Conservation (phyloP, 352 stramenopile genomes). For the Pythium vanterpoolii region DNA sequence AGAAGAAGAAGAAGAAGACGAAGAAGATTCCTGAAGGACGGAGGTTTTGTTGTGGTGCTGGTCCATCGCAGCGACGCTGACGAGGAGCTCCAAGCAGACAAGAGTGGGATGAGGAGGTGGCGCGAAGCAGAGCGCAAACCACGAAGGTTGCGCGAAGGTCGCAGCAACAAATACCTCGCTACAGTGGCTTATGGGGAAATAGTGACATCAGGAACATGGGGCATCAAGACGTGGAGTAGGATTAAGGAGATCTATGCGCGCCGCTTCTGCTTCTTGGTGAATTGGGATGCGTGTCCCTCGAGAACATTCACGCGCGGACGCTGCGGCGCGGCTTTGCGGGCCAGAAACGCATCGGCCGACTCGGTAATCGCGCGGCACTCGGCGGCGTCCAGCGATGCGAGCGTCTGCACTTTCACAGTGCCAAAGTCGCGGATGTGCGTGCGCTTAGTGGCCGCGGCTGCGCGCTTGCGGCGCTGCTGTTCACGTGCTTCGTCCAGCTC, state of each 20-base stretch:
- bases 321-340: slow-evolving; percentile 44
- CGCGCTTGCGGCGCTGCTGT: slow-evolving; percentile 21
- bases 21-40: neutral
- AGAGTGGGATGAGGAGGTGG: slow-evolving; percentile 16
- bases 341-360: slow-evolving; percentile 50
- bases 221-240: neutral
- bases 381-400: slow-evolving; percentile 39
- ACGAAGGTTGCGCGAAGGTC: slow-evolving; percentile 6
- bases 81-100: slow-evolving; percentile 16
- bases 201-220: slow-evolving; percentile 10
- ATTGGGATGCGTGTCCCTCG: slow-evolving; percentile 61
- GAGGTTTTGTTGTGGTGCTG: neutral
- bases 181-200: neutral
- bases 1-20: slow-evolving; percentile 5
- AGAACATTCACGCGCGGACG: slow-evolving; percentile 62
- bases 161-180: slow-evolving; percentile 1
- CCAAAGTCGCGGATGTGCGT: slow-evolving; percentile 74
- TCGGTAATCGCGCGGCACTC: slow-evolving; percentile 43
- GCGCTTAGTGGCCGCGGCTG: slow-evolving; percentile 30
- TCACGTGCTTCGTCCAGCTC: slow-evolving; percentile 31
- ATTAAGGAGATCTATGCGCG: slow-evolving; percentile 11
- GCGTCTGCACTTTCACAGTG: slow-evolving; percentile 69
- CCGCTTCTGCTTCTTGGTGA: slow-evolving; percentile 72
- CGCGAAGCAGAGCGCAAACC: slow-evolving; percentile 6
- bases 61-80: neutral